Conservation (phyloP, 164 flowering plant species). For the Macadamia integrifolia region DNA sequence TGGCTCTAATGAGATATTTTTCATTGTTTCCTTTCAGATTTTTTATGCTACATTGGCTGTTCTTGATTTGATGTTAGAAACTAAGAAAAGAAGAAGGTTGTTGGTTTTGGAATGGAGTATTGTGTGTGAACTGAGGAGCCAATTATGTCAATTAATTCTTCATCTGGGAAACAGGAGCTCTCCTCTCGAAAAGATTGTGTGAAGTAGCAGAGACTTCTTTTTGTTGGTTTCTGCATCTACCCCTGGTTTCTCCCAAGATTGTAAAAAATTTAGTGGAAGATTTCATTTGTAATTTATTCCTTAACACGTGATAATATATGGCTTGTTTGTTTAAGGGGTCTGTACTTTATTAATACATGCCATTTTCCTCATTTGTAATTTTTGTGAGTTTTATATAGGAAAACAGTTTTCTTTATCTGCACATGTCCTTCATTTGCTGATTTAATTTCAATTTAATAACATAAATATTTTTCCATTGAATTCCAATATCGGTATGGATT, state of each 20-base stretch:
- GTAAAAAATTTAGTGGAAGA: constrained; percentile 9
- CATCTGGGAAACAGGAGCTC: constrained; percentile 10
- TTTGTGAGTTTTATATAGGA: no score
- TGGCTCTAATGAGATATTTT: neutral
- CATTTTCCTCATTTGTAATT: no score
- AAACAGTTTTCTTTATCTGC: no score
- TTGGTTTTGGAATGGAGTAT: constrained; percentile 8
- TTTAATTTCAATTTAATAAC: no score
- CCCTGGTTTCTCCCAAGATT: neutral
- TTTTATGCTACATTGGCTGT: constrained; percentile 1
- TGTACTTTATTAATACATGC: no score
- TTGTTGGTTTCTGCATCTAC: constrained; percentile 21
- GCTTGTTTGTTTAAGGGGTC: no score
- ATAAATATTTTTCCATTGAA: no score
- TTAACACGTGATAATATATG: neutral
- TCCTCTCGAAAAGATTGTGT: neutral
- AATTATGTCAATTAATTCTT: constrained; percentile 1
- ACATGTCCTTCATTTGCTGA: no score
- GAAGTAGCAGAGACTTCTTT: constrained; percentile 25
- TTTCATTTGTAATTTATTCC: constrained; percentile 16
- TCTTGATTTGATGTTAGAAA: constrained; percentile 5
- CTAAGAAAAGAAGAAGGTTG: neutral
- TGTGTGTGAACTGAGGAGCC: neutral
- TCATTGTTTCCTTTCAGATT: constrained; percentile 14
- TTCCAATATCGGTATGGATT: no score